A percentile compares a stretch with the other conserved stretches of the same genome.
These are phyloP conservation scores for Talaromyces sp. DNA, from an alignment of 2,329 filamentous ascomycete genomes.

Conservation along the genomic window DNA sequence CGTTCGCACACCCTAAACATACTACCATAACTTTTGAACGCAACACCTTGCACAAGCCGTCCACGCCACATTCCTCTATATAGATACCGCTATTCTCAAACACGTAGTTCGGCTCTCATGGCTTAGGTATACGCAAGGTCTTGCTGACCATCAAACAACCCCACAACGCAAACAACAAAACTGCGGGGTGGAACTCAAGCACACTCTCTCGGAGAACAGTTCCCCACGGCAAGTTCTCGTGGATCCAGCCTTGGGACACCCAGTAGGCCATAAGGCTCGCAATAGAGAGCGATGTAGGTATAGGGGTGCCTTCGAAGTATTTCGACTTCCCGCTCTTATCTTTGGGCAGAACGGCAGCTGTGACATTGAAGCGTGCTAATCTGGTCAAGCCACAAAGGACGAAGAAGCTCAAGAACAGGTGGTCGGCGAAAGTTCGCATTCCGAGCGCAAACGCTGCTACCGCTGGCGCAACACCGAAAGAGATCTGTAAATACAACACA, in stretches of 20 bases:
- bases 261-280: slow-evolving; percentile 86
- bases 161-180: slow-evolving; percentile 77
- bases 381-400: slow-evolving; percentile 91
- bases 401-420: slow-evolving; percentile 77
- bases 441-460: slow-evolving; percentile 85
- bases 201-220: slow-evolving; percentile 62
- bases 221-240: slow-evolving; percentile 75
- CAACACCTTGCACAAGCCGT: not conserved
- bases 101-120: slow-evolving; percentile 30
- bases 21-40: slow-evolving; percentile 4
- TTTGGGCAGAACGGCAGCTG: slow-evolving; percentile 82
- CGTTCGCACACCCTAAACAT: not conserved
- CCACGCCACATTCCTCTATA: slow-evolving; percentile 5
- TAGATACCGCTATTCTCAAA: not conserved
- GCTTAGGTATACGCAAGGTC: slow-evolving; percentile 92
- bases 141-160: slow-evolving; percentile 95
- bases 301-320: slow-evolving; percentile 96
- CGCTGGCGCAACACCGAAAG: slow-evolving; percentile 89
- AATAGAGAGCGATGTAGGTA: slow-evolving; percentile 81
- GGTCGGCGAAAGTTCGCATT: slow-evolving; percentile 78
- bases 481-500: slow-evolving; percentile 61
- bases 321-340: slow-evolving; percentile 85
- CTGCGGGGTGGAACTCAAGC: slow-evolving; percentile 81
- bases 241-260: slow-evolving; percentile 75
- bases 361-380: slow-evolving; percentile 96